These are phyloP conservation scores for Myxozyma melibiosi DNA, from an alignment of 805 yeast genomes.

Conservation along the genomic window DNA sequence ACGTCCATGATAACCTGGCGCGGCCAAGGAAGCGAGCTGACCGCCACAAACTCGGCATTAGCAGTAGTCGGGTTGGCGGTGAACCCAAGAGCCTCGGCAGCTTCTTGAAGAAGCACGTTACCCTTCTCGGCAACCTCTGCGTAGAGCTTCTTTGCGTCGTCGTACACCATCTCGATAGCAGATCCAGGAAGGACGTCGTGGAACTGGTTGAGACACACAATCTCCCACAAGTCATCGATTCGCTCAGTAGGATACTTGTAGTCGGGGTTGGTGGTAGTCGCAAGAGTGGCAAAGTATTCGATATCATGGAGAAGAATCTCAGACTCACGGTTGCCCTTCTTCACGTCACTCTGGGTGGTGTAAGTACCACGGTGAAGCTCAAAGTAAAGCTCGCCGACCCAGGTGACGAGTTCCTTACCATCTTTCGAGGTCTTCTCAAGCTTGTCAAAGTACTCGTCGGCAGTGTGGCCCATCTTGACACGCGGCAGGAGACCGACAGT, in stretches of 20 bases:
- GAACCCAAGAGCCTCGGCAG: conserved; percentile 50
- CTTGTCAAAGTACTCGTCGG: conserved; percentile 77
- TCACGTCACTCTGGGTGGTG: conserved; percentile 88
- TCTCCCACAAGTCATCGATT: conserved; percentile 80
- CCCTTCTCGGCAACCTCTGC: conserved; percentile 57
- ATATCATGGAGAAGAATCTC: conserved; percentile 82
- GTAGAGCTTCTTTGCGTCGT: conserved; percentile 83
- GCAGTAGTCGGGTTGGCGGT: conserved; percentile 21
- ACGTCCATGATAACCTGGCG: conserved; percentile 24
- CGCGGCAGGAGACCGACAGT: conserved; percentile 79
- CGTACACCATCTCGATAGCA: conserved; percentile 91
- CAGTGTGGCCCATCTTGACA: conserved; percentile 73
- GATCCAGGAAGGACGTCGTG: conserved; percentile 99
- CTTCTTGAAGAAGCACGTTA: conserved; percentile 54
- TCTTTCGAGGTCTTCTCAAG: conserved; percentile 62
- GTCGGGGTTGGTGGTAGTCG: conserved; percentile 56
- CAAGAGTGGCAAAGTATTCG: conserved; percentile 78
- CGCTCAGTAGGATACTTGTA: conserved; percentile 74
- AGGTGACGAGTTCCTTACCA: conserved; percentile 73
- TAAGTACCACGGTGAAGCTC: conserved; percentile 98
- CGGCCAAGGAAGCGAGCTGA: conserved; percentile 36
- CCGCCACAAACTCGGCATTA: conserved; percentile 30
- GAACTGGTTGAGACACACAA: conserved; percentile 86
- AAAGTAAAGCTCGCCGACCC: conserved; percentile 92
- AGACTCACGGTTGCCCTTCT: conserved; percentile 72